A percentile compares a stretch with the other conserved stretches of the same genome.
Conservation (phyloP, 2,329 filamentous ascomycete genomes). For the Ophiostoma triangulosporum region DNA sequence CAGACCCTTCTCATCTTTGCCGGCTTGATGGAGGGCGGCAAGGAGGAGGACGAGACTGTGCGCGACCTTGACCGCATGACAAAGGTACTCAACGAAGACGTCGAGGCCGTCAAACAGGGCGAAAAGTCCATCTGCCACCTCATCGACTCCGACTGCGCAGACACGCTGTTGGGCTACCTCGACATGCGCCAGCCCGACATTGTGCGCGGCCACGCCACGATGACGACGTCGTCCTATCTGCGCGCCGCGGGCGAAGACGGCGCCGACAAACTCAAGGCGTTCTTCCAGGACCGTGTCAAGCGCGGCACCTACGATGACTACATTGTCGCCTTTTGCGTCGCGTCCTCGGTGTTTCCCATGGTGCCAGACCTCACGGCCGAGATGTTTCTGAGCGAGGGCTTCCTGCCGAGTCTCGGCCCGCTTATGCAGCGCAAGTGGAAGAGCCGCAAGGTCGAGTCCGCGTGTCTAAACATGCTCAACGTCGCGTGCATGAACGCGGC, state of each 20-base stretch:
- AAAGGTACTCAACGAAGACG: slow-evolving; percentile 44
- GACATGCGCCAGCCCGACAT: slow-evolving; percentile 66
- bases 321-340: slow-evolving; percentile 87
- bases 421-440: slow-evolving; percentile 71
- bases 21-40: slow-evolving; percentile 78
- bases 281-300: slow-evolving; percentile 58
- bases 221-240: slow-evolving; percentile 73
- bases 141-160: slow-evolving; percentile 62
- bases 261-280: slow-evolving; percentile 53
- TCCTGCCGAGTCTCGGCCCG: slow-evolving; percentile 62
- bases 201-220: slow-evolving; percentile 66
- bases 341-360: slow-evolving; percentile 75
- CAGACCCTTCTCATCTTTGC: slow-evolving; percentile 69
- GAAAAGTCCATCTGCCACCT: slow-evolving; percentile 42
- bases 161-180: slow-evolving; percentile 73
- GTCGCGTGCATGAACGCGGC: slow-evolving; percentile 75
- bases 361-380: slow-evolving; percentile 60
- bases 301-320: slow-evolving; percentile 76
- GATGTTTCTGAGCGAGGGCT: slow-evolving; percentile 80
- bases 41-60: slow-evolving; percentile 63
- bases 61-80: slow-evolving; percentile 44
- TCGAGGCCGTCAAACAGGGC: slow-evolving; percentile 28
- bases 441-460: slow-evolving; percentile 72
- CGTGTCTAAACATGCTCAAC: slow-evolving; percentile 78
- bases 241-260: slow-evolving; percentile 62